These are phyloP conservation scores for Didymellaceae sp. DNA, from an alignment of 2,329 filamentous ascomycete genomes.

Conservation along the genomic window DNA sequence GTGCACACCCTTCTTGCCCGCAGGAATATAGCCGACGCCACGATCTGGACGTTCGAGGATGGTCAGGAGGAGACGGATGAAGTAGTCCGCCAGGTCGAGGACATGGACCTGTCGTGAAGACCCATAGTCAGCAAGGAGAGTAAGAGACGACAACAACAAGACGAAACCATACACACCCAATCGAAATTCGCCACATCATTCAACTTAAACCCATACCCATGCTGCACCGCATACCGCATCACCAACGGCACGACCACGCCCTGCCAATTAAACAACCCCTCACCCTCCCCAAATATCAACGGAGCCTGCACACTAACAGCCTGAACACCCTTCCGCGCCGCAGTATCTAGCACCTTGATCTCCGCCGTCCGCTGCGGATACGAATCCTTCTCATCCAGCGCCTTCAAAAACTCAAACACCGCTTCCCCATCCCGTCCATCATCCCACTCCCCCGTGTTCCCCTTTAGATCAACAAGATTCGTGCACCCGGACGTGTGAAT, in stretches of 20 bases:
- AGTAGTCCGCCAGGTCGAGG: constrained; percentile 22
- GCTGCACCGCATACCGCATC: constrained; percentile 22
- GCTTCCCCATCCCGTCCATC: constrained; percentile 15
- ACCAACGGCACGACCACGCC: constrained; percentile 23
- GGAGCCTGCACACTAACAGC: constrained; percentile 25
- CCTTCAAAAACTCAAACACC: constrained; percentile 21
- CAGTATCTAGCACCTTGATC: constrained; percentile 17
- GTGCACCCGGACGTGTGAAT: constrained; percentile 25
- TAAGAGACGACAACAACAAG: not conserved
- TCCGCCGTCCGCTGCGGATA: constrained; percentile 26
- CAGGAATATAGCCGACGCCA: constrained; percentile 21
- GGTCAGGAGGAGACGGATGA: constrained; percentile 18
- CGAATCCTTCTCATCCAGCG: constrained; percentile 9
- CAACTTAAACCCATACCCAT: constrained; percentile 27
- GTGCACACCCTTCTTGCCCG: constrained; percentile 21
- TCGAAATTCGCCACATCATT: constrained; percentile 30
- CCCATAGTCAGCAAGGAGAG: not conserved
- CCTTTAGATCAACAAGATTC: constrained; percentile 17
- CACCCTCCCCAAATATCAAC: constrained; percentile 26
- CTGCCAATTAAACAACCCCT: constrained; percentile 22
- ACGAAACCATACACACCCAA: constrained; percentile 6
- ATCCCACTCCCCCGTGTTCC: constrained; percentile 22
- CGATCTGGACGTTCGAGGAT: constrained; percentile 26
- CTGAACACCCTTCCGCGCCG: constrained; percentile 16
- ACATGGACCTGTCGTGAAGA: constrained; percentile 13